A percentile compares a stretch with the other conserved stretches of the same genome.
These are phyloP conservation scores for Calonectria crousiana DNA, from an alignment of 2,329 filamentous ascomycete genomes.

Conservation along the genomic window DNA sequence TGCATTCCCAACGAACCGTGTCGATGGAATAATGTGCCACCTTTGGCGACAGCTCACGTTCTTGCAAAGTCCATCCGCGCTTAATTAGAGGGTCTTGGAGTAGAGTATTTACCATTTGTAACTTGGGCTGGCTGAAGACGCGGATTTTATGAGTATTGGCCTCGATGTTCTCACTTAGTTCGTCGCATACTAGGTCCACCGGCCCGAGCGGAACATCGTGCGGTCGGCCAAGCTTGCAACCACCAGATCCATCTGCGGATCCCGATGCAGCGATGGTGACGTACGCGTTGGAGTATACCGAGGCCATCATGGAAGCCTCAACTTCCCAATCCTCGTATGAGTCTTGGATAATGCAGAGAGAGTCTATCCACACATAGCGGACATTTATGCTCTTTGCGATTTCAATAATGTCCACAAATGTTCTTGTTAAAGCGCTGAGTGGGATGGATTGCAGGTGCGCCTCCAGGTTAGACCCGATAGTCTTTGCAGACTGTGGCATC, in stretches of 20 bases:
- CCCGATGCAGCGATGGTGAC: slow-evolving; percentile 10
- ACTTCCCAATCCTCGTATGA: slow-evolving; percentile 23
- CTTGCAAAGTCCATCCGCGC: slow-evolving; percentile 20
- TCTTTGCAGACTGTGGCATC: slow-evolving; percentile 12
- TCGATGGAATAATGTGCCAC: slow-evolving; percentile 13
- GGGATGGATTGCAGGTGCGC: not conserved
- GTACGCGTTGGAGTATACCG: slow-evolving; percentile 13
- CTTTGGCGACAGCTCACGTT: slow-evolving; percentile 12
- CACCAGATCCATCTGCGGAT: slow-evolving; percentile 3
- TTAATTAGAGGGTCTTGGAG: slow-evolving; percentile 7
- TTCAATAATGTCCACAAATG: slow-evolving; percentile 16
- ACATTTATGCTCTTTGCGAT: slow-evolving; percentile 2
- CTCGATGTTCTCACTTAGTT: not conserved
- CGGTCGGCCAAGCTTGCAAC: not conserved
- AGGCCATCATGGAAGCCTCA: slow-evolving; percentile 19
- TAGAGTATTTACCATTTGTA: not conserved
- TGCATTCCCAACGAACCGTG: slow-evolving; percentile 23
- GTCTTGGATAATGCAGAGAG: slow-evolving; percentile 22
- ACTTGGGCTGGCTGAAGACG: not conserved
- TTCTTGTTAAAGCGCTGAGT: slow-evolving; percentile 1
- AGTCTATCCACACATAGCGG: slow-evolving; percentile 23
- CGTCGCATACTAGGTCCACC: not conserved
- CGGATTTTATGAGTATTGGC: not conserved
- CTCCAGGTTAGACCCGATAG: not conserved
- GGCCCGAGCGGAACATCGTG: not conserved